A percentile compares a stretch with the other conserved stretches of the same genome.
These are phyloP conservation scores for Penicillium argentinense DNA, from an alignment of 495 filamentous ascomycete genomes.

Conservation along the genomic window DNA sequence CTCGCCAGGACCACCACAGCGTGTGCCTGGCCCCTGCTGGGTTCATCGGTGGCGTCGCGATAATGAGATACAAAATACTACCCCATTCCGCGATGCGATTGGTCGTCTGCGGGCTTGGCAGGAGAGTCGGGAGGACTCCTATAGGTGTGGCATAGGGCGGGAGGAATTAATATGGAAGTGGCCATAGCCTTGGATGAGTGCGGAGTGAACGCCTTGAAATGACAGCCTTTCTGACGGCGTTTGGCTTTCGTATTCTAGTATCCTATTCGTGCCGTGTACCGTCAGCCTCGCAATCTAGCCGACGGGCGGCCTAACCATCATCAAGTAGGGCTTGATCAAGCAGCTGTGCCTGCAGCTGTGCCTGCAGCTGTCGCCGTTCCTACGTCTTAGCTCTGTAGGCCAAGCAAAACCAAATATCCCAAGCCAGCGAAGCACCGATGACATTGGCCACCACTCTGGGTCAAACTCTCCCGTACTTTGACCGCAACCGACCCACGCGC, in stretches of 20 bases:
- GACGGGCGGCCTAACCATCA: neutral
- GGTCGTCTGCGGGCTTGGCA: no score
- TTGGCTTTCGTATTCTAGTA: neutral
- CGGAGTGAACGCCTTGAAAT: neutral
- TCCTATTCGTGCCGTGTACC: no score
- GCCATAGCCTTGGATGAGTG: neutral
- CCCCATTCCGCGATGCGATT: no score
- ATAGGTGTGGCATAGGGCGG: no score
- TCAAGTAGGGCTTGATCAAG: neutral
- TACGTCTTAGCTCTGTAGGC: neutral
- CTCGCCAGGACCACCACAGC: no score
- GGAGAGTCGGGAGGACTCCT: no score
- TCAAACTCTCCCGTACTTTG: neutral
- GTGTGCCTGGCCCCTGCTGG: no score
- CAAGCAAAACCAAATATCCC: neutral
- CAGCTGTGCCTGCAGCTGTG: neutral
- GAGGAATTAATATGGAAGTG: no score
- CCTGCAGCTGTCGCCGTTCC: neutral
- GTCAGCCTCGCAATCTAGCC: no score
- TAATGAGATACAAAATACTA: no score
- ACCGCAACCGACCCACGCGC: constrained; percentile 1
- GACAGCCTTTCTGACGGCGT: neutral
- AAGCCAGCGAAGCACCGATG: neutral
- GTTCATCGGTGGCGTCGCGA: no score
- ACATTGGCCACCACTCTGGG: neutral